These are phyloP conservation scores for Globisporangium paddicum DNA, from an alignment of 352 stramenopile genomes.

Conservation along the genomic window DNA sequence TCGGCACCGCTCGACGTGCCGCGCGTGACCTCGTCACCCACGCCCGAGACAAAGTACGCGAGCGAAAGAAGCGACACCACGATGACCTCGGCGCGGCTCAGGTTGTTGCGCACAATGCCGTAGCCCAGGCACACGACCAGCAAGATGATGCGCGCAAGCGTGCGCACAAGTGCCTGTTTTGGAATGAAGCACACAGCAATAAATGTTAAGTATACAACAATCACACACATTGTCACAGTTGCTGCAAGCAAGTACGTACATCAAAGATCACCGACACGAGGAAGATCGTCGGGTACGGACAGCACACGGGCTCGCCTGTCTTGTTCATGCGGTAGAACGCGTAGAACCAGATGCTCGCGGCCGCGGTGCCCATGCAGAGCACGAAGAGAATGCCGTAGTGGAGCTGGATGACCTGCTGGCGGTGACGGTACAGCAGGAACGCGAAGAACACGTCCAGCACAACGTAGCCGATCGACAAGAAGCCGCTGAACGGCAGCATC, in stretches of 20 bases:
- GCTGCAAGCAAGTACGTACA: constrained; percentile 31
- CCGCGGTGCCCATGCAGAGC: constrained; percentile 64
- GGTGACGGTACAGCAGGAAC: constrained; percentile 62
- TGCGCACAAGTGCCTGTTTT: constrained; percentile 66
- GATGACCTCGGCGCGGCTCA: constrained; percentile 45
- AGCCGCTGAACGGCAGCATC: constrained; percentile 79
- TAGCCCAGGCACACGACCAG: constrained; percentile 90
- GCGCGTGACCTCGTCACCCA: constrained; percentile 73
- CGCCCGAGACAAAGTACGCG: constrained; percentile 69
- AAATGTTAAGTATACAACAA: constrained; percentile 4
- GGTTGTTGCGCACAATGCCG: constrained; percentile 73
- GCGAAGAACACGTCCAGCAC: constrained; percentile 77
- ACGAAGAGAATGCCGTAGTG: constrained; percentile 84
- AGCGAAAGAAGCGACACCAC: constrained; percentile 63
- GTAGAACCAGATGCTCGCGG: constrained; percentile 69
- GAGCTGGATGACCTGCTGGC: constrained; percentile 65
- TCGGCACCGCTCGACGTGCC: constrained; percentile 74
- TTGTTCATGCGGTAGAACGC: constrained; percentile 87
- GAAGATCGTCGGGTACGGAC: constrained; percentile 83
- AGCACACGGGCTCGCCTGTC: constrained; percentile 86
- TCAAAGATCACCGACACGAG: constrained; percentile 80
- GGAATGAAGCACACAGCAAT: no score
- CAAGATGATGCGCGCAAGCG: constrained; percentile 79
- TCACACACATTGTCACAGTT: background rate
- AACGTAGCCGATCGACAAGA: constrained; percentile 71